Conservation (phyloP, 208 protist genomes). For the Acanthamoeba royreba region DNA sequence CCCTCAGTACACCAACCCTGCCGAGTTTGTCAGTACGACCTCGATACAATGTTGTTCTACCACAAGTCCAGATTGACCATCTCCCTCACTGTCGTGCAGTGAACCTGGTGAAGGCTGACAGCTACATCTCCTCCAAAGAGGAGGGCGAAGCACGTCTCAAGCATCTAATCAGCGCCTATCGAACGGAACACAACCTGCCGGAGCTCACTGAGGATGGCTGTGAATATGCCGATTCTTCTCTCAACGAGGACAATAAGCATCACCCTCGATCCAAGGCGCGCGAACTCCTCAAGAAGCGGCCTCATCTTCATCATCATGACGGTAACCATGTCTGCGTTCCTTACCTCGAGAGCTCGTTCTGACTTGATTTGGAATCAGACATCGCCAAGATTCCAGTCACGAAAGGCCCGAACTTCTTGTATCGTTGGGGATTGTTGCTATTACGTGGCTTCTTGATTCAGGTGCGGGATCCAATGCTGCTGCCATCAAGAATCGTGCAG, state of each 20-base stretch:
- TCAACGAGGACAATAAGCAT: no score
- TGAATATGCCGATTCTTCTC: no score
- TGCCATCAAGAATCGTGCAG: background rate
- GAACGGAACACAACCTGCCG: background rate
- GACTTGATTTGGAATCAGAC: background rate
- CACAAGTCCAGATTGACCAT: no score
- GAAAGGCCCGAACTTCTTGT: background rate
- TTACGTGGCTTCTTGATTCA: background rate
- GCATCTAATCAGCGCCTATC: background rate
- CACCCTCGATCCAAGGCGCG: no score
- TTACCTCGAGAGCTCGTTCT: no score
- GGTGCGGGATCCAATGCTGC: background rate
- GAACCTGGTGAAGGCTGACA: background rate
- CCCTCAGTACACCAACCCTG: conserved; percentile 13
- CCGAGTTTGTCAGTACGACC: conserved; percentile 47
- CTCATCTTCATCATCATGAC: no score
- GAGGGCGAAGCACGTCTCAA: background rate
- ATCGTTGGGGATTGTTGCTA: background rate
- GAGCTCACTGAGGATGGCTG: background rate
- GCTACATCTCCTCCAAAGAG: background rate
- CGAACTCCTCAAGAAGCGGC: no score
- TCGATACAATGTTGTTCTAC: no score
- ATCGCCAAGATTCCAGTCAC: background rate
- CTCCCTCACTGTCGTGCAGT: no score
- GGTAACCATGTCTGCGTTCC: no score